Evolutionary conservation across 108 stramenopile genomes (phyloP).

Genomic region (Nannochloropsis salina): DNA sequence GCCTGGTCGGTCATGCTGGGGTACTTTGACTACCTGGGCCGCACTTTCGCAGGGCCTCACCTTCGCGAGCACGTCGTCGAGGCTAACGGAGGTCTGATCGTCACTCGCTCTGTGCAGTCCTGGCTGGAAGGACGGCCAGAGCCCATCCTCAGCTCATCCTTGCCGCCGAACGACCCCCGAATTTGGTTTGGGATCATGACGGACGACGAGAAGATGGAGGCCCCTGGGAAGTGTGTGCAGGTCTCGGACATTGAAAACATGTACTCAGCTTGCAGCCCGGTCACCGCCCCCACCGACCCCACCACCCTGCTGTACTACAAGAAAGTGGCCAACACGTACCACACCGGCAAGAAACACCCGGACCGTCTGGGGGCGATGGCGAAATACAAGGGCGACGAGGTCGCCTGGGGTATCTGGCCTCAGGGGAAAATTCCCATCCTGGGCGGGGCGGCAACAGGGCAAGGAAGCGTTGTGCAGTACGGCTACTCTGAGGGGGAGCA

Average conservation of each 20-base stretch:
- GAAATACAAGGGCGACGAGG: slow-evolving; percentile 10
- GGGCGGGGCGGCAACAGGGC: background rate
- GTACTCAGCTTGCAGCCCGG: slow-evolving; percentile 7
- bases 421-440: background rate
- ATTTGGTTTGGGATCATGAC: background rate
- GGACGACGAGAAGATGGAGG: background rate
- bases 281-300: background rate
- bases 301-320: background rate
- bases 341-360: background rate
- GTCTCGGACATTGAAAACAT: background rate
- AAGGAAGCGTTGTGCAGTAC: background rate
- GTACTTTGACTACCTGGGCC: slow-evolving; percentile 6
- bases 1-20: background rate
- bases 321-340: background rate
- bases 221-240: background rate
- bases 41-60: background rate
- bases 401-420: slow-evolving; percentile 12
- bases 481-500: background rate
- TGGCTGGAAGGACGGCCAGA: background rate
- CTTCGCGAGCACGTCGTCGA: background rate
- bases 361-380: background rate
- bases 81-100: background rate
- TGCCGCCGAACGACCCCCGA: background rate
- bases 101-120: slow-evolving; percentile 12
- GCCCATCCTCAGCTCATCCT: background rate